Evolutionary conservation across 2,329 filamentous ascomycete species (phyloP), one percentile per base, ranked within the genome.

Genomic region (Colletotrichum sojae): DNA sequence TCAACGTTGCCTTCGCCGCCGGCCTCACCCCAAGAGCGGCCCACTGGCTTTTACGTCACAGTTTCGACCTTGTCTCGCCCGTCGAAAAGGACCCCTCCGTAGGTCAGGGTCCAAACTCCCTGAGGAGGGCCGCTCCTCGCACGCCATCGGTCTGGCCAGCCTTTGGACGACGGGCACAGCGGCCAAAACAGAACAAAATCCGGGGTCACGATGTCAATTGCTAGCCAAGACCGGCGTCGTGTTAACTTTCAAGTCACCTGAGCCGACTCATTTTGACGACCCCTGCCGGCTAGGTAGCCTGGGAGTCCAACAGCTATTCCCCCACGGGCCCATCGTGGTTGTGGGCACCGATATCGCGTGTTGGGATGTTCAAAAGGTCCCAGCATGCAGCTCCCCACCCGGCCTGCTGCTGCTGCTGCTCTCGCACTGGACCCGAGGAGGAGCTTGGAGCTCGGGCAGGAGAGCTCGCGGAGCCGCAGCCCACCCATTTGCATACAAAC

Each of bases 31-130:
- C 39, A 46, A 22, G 9, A n/a, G 36, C 40, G 49, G 55, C 51
- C 67, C 63, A 66, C 62, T 36, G 13, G 49, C 45, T 66, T 69
- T 69, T 69, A 69, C 67, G 67, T 69, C 63, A 69, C 52, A 22
- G 18, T 66, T 52, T 69, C 63, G 49, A 56, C 20, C 45, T 20
- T 56, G 62, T 53, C 49, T 56, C 25, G 62, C 27, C 25, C 20
- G 51, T 31, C 18, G 43, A 39, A 25, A 60, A 63, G 31, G 20
- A 46, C n/a, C 55, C 51, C 55, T 52, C 45, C 25, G 16, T 27
- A 31, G 22, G 10, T 55, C 54, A 69, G 63, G 55, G 55, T 61
- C 49, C 62, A 43, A 40, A 39, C 31, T 25, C 43, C 27, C 49
- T 31, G 49, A 51, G 49, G 61, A 59, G 40, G 54, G 40, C 65